These are phyloP conservation scores for Schwanniomyces pseudopolymorphus DNA, from an alignment of 805 yeast genomes.

Conservation along the genomic window DNA sequence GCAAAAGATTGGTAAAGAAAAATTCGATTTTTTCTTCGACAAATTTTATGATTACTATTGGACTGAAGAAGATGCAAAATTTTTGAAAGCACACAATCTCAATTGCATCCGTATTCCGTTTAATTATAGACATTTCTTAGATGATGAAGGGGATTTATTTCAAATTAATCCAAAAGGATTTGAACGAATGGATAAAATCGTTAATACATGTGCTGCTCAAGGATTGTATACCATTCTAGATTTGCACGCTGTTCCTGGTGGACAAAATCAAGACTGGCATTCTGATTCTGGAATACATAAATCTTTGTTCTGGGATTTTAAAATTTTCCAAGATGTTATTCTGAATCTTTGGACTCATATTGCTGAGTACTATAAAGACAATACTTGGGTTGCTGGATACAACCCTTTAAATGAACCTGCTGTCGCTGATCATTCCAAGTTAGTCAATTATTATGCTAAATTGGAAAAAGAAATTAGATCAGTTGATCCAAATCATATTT, in stretches of 20 bases:
- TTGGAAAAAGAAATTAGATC: conserved; percentile 40
- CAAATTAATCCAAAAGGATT: conserved; percentile 46
- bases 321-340: conserved; percentile 46
- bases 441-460: conserved; percentile 38
- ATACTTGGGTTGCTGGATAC: conserved; percentile 54
- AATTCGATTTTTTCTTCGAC: conserved; percentile 49
- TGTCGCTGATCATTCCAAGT: conserved; percentile 39
- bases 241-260: conserved; percentile 52
- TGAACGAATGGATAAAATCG: conserved; percentile 40
- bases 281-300: conserved; percentile 47
- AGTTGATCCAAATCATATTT: conserved; percentile 49
- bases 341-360: conserved; percentile 46
- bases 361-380: conserved; percentile 46
- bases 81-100: conserved; percentile 41
- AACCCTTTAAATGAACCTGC: conserved; percentile 56
- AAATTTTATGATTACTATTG: conserved; percentile 54
- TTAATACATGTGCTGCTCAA: conserved; percentile 44
- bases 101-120: conserved; percentile 52
- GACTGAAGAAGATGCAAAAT: conserved; percentile 50
- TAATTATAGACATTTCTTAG: conserved; percentile 50
- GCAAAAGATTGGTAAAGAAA: conserved; percentile 45
- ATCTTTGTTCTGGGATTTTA: conserved; percentile 51
- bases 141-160: conserved; percentile 45
- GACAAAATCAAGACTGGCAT: conserved; percentile 59
- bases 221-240: conserved; percentile 51